These are phyloP conservation scores for Amanita thiersii DNA, from an alignment of 768 basidiomycete genomes.

Conservation along the genomic window DNA sequence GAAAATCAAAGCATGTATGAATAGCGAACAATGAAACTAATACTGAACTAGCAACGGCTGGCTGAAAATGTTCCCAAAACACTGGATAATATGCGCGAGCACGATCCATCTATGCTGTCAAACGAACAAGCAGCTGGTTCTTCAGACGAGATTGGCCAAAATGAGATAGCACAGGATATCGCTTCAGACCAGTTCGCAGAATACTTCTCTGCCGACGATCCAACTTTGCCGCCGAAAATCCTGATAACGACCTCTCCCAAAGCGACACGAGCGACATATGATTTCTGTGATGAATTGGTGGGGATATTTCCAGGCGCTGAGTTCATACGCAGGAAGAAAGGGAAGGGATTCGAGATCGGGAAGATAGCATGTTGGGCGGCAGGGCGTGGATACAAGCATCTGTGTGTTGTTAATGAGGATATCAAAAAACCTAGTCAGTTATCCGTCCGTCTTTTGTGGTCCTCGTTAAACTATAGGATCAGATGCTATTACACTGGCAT, in stretches of 20 bases:
- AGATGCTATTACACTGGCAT: constrained; percentile 91
- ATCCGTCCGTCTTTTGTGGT: background rate
- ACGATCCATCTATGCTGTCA: constrained; percentile 54
- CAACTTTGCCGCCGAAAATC: constrained; percentile 73
- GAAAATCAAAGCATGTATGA: background rate
- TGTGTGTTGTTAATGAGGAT: constrained; percentile 94
- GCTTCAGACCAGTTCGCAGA: constrained; percentile 70
- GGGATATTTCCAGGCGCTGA: constrained; percentile 90
- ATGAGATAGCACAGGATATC: constrained; percentile 62
- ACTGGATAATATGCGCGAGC: constrained; percentile 88
- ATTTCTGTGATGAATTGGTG: constrained; percentile 87
- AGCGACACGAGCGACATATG: constrained; percentile 82
- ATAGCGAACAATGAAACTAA: background rate
- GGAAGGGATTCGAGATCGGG: constrained; percentile 86
- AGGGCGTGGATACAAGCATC: constrained; percentile 77
- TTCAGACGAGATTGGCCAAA: no score
- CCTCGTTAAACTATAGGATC: constrained; percentile 8
- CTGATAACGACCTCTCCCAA: constrained; percentile 87
- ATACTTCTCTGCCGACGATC: constrained; percentile 65
- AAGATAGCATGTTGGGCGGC: constrained; percentile 91
- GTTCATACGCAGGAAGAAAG: constrained; percentile 79
- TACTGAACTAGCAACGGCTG: constrained; percentile 56
- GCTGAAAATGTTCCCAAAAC: constrained; percentile 84
- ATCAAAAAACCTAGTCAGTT: constrained; percentile 84
- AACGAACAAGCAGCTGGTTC: constrained; percentile 22